Evolutionary conservation across 495 filamentous ascomycete species (phyloP), one percentile per base, ranked within the genome.

Genomic region (Hypoxylon rickii): DNA sequence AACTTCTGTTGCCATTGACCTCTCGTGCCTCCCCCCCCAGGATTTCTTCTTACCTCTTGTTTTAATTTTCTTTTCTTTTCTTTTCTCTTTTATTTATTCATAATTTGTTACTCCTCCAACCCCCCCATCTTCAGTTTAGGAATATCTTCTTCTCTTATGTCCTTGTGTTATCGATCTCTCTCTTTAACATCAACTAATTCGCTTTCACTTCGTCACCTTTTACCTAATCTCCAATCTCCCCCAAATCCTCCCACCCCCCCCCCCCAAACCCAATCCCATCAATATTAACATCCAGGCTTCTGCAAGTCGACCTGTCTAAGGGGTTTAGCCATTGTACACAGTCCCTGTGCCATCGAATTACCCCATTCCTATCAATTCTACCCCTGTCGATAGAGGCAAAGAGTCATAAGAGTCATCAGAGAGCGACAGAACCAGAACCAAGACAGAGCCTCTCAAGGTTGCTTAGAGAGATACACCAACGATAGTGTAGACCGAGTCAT

Each of bases 401-500:
- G 34, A 38, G 34, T 38, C 34, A 11, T 15, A 7, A 36, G 26
- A 53, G 33, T 39, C n/a, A 50, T 21, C 39, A 39, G 19, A 40
- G 26, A n/a, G n/a, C n/a, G n/a, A n/a, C n/a, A n/a, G n/a, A n/a
- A n/a, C n/a, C n/a, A n/a, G n/a, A n/a, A n/a, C n/a, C n/a, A n/a
- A n/a, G n/a, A n/a, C n/a, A n/a, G n/a, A n/a, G n/a, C n/a, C n/a
- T 4, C 24, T 29, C 10, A 4, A 29, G 10, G 24, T 29, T 29
- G 24, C 24, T 29, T 29, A 29, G 10, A 29, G 24, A 29, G 10
- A 29, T 4, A 29, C 10, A 29, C 24, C 24, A 29, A 29, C 24
- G 24, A 10, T 38, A 38, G 16, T 29, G n/a, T 26, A 46, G 50
- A 58, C 63, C 60, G 66, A 68, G 66, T 68, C 66, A 68, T 68